Percentiles rank a stretch among this genome's conserved stretches.
phyloP scores from a whole-genome alignment of 164 flowering plant genomes.

The Piper betle region DNA sequence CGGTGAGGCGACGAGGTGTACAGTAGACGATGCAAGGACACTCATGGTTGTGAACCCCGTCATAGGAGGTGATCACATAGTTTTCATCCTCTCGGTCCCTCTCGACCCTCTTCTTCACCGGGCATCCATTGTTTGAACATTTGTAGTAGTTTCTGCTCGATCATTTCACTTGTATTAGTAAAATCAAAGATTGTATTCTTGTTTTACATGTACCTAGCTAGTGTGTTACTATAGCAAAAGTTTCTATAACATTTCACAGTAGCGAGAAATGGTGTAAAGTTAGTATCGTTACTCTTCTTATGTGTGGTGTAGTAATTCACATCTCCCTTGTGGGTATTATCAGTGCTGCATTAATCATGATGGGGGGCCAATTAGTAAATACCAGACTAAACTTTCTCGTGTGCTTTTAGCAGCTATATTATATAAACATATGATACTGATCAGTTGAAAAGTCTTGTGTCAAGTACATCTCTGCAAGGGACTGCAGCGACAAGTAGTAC shows the following conservation, averaged over 20 bases:
- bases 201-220: not conserved
- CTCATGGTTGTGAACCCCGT: slow-evolving; percentile 54
- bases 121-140: slow-evolving; percentile 42
- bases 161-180: not conserved
- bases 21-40: slow-evolving; percentile 32
- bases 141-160: slow-evolving; percentile 50
- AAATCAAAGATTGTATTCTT: not conserved
- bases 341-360: too few relatives aligned
- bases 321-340: too few relatives aligned
- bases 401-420: not conserved
- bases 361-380: too few relatives aligned
- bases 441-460: not conserved
- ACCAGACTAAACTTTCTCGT: too few relatives aligned
- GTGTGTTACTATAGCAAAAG: too few relatives aligned
- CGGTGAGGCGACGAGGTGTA: slow-evolving; percentile 3
- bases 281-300: too few relatives aligned
- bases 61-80: slow-evolving; percentile 61
- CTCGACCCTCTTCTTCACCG: slow-evolving; percentile 65
- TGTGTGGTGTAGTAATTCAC: too few relatives aligned
- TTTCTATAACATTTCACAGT: too few relatives aligned
- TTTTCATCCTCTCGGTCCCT: slow-evolving; percentile 51
- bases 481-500: not conserved
- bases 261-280: too few relatives aligned
- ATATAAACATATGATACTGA: too few relatives aligned
- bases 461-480: not conserved